These are phyloP conservation scores for Coemansia sp. DNA, from an alignment of 192 early-diverging fungal genomes.

Conservation along the genomic window DNA sequence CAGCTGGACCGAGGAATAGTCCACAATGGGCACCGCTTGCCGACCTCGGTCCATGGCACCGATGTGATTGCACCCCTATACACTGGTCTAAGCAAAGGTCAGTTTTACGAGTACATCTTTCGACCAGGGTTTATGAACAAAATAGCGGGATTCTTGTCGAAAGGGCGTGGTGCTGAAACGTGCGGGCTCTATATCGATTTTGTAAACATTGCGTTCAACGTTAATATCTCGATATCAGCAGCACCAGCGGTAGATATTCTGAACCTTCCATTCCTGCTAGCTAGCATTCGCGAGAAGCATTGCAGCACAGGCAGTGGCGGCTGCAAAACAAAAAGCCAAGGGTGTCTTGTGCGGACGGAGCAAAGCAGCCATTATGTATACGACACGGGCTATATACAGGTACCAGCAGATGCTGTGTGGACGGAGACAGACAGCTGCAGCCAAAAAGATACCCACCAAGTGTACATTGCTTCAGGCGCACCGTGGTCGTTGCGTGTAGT, in stretches of 20 bases:
- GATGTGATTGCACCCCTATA: constrained; percentile 36
- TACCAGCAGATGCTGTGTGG: constrained; percentile 23
- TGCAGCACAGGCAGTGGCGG: background rate
- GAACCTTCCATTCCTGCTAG: constrained; percentile 19
- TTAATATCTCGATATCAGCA: constrained; percentile 8
- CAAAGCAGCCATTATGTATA: constrained; percentile 2
- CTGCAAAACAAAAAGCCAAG: too few species aligned
- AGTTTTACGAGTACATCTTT: constrained; percentile 19
- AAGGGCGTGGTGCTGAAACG: background rate
- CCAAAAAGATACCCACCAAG: too few species aligned
- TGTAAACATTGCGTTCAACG: constrained; percentile 6
- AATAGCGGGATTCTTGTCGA: constrained; percentile 14
- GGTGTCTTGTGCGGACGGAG: constrained; percentile 10
- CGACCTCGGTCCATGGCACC: constrained; percentile 17
- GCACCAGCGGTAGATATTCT: constrained; percentile 13
- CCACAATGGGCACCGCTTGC: constrained; percentile 12
- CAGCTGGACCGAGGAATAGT: constrained; percentile 34
- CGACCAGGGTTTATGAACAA: constrained; percentile 18
- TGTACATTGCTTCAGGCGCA: constrained; percentile 18
- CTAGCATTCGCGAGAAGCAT: constrained; percentile 5
- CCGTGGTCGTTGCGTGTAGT: constrained; percentile 31
- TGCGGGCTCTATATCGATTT: constrained; percentile 14
- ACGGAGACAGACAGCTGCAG: background rate
- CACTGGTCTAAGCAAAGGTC: constrained; percentile 9
- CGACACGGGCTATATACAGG: constrained; percentile 2